Evolutionary conservation across 2,329 filamentous ascomycete genomes (phyloP).

Genomic region (Cercospora sojina): DNA sequence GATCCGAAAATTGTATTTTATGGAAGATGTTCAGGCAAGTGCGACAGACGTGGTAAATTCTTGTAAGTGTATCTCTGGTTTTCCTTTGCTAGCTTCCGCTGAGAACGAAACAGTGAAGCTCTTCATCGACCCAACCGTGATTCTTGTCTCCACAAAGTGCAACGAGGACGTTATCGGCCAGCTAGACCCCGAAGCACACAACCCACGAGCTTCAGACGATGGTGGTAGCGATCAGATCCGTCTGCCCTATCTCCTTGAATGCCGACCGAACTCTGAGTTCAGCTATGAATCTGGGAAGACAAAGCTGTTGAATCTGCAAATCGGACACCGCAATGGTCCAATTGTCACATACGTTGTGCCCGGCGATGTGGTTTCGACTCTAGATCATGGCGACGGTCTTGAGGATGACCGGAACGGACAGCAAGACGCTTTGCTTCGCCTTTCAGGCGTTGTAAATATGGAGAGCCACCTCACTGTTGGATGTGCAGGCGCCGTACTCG

Average conservation of each 20-base stretch:
- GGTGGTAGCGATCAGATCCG: constrained; percentile 48
- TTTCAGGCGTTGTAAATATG: constrained; percentile 70
- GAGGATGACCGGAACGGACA: constrained; percentile 52
- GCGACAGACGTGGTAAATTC: constrained; percentile 60
- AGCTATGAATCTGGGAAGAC: constrained; percentile 63
- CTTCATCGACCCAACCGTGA: constrained; percentile 61
- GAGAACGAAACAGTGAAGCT: constrained; percentile 53
- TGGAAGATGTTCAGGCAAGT: constrained; percentile 70
- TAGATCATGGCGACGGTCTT: constrained; percentile 42
- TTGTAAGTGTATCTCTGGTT: constrained; percentile 36
- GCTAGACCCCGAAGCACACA: constrained; percentile 45
- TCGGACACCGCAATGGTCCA: constrained; percentile 50
- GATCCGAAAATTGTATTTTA: constrained; percentile 69
- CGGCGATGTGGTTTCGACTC: constrained; percentile 48
- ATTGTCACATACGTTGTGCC: constrained; percentile 61
- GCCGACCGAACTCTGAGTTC: constrained; percentile 71
- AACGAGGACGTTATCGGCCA: constrained; percentile 50
- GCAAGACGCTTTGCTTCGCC: constrained; percentile 64
- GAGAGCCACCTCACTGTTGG: constrained; percentile 73
- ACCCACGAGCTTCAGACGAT: constrained; percentile 30
- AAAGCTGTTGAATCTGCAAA: constrained; percentile 61
- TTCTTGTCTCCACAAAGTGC: constrained; percentile 58
- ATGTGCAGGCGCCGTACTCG: constrained; percentile 84
- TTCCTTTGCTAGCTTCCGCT: constrained; percentile 13
- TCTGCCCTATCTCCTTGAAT: constrained; percentile 63